Evolutionary conservation across 2,329 filamentous ascomycete genomes (phyloP).

Genomic region (Metarhizium album): DNA sequence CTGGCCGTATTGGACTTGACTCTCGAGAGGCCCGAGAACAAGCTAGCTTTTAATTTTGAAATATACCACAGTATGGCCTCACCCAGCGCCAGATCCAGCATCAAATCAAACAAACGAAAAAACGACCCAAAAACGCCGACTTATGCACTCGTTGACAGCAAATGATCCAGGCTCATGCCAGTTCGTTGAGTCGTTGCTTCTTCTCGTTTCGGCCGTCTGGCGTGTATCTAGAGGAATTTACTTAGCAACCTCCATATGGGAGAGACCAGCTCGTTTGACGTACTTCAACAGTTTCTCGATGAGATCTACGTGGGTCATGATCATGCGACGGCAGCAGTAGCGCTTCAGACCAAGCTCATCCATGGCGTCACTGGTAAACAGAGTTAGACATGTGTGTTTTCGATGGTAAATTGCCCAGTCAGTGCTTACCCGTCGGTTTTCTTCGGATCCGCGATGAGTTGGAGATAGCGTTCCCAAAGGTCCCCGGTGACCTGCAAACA

Average conservation of each 20-base stretch:
- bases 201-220: slow-evolving; percentile 53
- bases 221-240: slow-evolving; percentile 38
- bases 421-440: slow-evolving; percentile 56
- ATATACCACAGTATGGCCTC: slow-evolving; percentile 5
- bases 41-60: neutral
- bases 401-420: neutral
- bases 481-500: slow-evolving; percentile 75
- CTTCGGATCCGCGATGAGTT: slow-evolving; percentile 65
- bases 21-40: neutral
- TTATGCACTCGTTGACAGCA: slow-evolving; percentile 16
- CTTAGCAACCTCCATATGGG: neutral
- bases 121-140: slow-evolving; percentile 21
- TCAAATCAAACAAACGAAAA: slow-evolving; percentile 1
- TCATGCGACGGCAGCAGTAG: slow-evolving; percentile 98
- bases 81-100: slow-evolving; percentile 19
- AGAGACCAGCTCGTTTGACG: slow-evolving; percentile 14
- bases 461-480: slow-evolving; percentile 92
- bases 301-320: slow-evolving; percentile 98
- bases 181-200: slow-evolving; percentile 35
- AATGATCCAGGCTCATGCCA: slow-evolving; percentile 14
- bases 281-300: slow-evolving; percentile 98
- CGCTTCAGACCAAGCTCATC: slow-evolving; percentile 86
- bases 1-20: no score
- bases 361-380: slow-evolving; percentile 69
- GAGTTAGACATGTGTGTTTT: neutral